phyloP scores from a whole-genome alignment of 208 protist genomes.

The Leishmania lainsoni region DNA sequence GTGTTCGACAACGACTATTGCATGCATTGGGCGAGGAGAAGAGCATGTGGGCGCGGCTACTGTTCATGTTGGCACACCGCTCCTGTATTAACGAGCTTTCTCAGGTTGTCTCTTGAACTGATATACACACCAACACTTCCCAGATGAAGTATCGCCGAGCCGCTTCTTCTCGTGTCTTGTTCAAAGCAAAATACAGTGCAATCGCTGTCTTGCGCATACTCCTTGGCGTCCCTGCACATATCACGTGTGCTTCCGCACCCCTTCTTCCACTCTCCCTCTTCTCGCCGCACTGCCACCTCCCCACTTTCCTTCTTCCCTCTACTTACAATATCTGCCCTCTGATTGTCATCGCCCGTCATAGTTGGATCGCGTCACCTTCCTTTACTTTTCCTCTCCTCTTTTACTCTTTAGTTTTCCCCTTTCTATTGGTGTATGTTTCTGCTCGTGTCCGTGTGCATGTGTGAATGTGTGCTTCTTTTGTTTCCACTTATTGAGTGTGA shows the following conservation, averaged over 20 bases:
- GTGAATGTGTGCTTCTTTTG: neutral
- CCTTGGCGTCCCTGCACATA: neutral
- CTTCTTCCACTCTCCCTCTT: no score
- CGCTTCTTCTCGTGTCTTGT: neutral
- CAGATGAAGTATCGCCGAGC: neutral
- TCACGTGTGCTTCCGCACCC: neutral
- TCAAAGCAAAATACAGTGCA: neutral
- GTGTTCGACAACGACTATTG: neutral
- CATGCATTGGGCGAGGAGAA: neutral
- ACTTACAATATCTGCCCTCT: neutral
- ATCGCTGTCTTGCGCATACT: neutral
- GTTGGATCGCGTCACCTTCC: neutral
- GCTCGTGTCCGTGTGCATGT: no score
- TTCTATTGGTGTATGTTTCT: neutral
- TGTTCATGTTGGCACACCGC: neutral
- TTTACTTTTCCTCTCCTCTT: slow-evolving; percentile 5
- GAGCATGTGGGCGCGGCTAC: neutral
- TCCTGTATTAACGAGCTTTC: neutral
- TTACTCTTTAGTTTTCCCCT: neutral
- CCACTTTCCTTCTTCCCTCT: neutral
- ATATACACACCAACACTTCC: neutral
- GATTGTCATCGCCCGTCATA: neutral
- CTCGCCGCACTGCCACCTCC: neutral
- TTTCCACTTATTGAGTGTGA: neutral
- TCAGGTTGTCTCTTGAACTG: neutral